A percentile compares a stretch with the other conserved stretches of the same genome.
These are phyloP conservation scores for Blastobotrys proliferans DNA, from an alignment of 1,139 yeast genomes.

Conservation along the genomic window DNA sequence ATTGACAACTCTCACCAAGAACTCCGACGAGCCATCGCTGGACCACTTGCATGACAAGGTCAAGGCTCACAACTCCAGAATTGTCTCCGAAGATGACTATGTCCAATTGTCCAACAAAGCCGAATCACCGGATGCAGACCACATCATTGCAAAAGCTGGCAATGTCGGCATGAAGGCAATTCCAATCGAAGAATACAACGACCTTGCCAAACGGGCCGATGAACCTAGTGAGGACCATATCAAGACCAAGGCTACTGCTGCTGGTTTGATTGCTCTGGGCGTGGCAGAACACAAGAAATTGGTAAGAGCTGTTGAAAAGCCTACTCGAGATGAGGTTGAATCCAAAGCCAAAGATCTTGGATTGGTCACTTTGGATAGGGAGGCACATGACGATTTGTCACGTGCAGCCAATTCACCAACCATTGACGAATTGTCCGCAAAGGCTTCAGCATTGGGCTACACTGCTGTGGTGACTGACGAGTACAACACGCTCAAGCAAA, in stretches of 20 bases:
- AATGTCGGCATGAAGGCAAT: slow-evolving; percentile 42
- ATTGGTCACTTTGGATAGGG: slow-evolving; percentile 23
- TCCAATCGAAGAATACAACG: slow-evolving; percentile 35
- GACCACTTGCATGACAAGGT: slow-evolving; percentile 38
- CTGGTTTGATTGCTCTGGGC: slow-evolving; percentile 28
- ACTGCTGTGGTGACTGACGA: slow-evolving; percentile 41
- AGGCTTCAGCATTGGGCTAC: slow-evolving; percentile 32
- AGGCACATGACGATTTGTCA: slow-evolving; percentile 19
- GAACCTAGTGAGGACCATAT: slow-evolving; percentile 28
- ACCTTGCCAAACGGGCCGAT: slow-evolving; percentile 22
- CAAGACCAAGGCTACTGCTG: slow-evolving; percentile 34
- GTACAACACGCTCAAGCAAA: slow-evolving; percentile 23
- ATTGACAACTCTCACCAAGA: slow-evolving; percentile 29
- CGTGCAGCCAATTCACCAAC: slow-evolving; percentile 19
- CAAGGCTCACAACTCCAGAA: slow-evolving; percentile 18
- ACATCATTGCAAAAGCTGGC: slow-evolving; percentile 22
- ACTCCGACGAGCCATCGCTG: slow-evolving; percentile 36
- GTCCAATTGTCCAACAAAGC: slow-evolving; percentile 19
- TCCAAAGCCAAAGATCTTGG: slow-evolving; percentile 22
- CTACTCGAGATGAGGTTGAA: slow-evolving; percentile 27
- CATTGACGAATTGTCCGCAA: slow-evolving; percentile 14
- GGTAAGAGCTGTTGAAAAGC: slow-evolving; percentile 18
- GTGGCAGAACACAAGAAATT: slow-evolving; percentile 26
- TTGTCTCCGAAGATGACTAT: slow-evolving; percentile 27
- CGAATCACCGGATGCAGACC: slow-evolving; percentile 25